A percentile compares a stretch with the other conserved stretches of the same genome.
Evolutionary conservation across 208 protist genomes (phyloP).

Genomic region (Naegleria gruberi): DNA sequence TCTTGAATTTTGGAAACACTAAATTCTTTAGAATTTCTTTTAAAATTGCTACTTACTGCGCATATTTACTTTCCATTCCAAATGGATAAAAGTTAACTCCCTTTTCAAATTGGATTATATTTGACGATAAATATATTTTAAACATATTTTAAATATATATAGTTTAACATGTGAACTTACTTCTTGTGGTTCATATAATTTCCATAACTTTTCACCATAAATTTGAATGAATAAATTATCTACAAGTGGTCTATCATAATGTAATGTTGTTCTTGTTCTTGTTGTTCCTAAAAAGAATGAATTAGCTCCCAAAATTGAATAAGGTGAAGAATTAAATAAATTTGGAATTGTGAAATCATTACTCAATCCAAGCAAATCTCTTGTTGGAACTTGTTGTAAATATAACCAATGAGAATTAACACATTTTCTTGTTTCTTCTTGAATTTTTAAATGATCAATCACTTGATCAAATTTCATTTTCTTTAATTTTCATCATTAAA

Average conservation of each 20-base stretch:
- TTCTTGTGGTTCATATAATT: conserved; percentile 61
- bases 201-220: conserved; percentile 80
- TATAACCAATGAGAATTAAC: not conserved
- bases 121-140: no score
- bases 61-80: not conserved
- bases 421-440: not conserved
- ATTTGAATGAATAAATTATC: conserved; percentile 87
- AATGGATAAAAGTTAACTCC: not conserved
- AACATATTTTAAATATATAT: no score
- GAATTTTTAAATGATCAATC: not conserved
- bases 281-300: not conserved
- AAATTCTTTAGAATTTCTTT: not conserved
- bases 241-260: conserved; percentile 40
- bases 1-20: not conserved
- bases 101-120: not conserved
- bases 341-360: not conserved
- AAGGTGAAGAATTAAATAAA: not conserved
- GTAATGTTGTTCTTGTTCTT: not conserved
- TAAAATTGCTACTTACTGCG: not conserved
- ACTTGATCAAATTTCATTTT: not conserved
- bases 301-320: not conserved
- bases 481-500: not conserved
- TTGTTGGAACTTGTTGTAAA: not conserved
- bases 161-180: not conserved
- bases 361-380: not conserved